Base-by-base conservation (phyloP, 495 filamentous ascomycete species). In the Neurospora terricola region DNA sequence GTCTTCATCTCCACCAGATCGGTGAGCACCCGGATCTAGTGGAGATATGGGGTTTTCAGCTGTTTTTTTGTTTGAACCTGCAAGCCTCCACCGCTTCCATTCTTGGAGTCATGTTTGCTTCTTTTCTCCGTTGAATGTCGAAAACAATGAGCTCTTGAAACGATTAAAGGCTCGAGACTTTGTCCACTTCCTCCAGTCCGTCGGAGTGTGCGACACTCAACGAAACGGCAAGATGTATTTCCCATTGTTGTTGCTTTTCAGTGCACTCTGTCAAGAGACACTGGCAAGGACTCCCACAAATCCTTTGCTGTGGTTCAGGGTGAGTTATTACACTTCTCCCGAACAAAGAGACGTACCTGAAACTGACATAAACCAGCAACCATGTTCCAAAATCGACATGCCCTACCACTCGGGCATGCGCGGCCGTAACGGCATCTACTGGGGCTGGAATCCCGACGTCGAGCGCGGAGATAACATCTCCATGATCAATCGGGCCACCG, bases 371-470 rank as follows among this genome's bases (percentile, higher is more conserved):
- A 23, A 11, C 38, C 34, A 72, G 71, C n/a, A 66, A 72, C 71
- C 71, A 72, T 72, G 71, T 12, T 68, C 71, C 7, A 4, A 4
- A 34, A 8, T 10, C 3, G 38, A 72, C 71, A 30, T 5, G 5
- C 48, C 71, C 0, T 36, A 36, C 7, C 54, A 69, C 71, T 5
- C 48, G 3, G 69, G 69, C n/a, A 21, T 73, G 72, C 38, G 34
- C 45, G 72, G 72, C 16, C 23, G 48, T 11, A 73, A 73, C 69
- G 72, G 72, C 30, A 38, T 73, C 40, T 73, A 70, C 69, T 73
- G 72, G 72, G 72, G 72, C 4, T 73, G 66, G 68, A 73, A 73
- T 8, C 72, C 72, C 12, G 72, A 73, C 21, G 11, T 59, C n/a
- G 42, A 59, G 18, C 27, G 14, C 5, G 68, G 72, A 23, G 68